Conservation (phyloP, 169 alveolate genomes). For the Cryptosporidium baileyi region DNA sequence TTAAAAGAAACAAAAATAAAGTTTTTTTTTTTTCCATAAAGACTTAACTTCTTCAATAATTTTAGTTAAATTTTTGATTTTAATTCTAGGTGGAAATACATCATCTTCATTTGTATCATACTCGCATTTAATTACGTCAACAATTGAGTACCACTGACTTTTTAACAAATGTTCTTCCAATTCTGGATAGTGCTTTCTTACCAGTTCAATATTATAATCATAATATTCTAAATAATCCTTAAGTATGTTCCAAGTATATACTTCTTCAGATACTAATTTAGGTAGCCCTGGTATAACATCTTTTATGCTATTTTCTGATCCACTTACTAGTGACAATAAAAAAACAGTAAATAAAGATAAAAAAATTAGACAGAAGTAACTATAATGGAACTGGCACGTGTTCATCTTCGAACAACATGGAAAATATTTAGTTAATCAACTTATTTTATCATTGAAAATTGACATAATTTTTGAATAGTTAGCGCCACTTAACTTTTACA, state of each 20-base stretch:
- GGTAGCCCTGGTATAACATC: slow-evolving; percentile 46
- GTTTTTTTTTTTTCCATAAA: slow-evolving; percentile 35
- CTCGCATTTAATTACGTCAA: slow-evolving; percentile 39
- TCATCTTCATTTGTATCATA: not conserved
- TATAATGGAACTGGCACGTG: too few relatives aligned
- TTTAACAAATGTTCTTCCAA: slow-evolving; percentile 36
- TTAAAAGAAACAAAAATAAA: slow-evolving; percentile 1
- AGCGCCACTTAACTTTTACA: not conserved
- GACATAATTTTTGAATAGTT: too few relatives aligned
- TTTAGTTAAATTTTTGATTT: slow-evolving; percentile 2
- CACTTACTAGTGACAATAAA: not conserved
- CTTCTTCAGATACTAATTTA: not conserved
- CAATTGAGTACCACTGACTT: slow-evolving; percentile 54
- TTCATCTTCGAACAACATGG: too few relatives aligned
- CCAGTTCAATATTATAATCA: slow-evolving; percentile 3
- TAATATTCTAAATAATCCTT: slow-evolving; percentile 50
- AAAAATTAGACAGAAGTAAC: too few relatives aligned
- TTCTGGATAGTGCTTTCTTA: slow-evolving; percentile 19
- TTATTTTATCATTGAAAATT: too few relatives aligned
- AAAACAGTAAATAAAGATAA: not conserved
- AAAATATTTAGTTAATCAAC: too few relatives aligned
- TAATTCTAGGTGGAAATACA: slow-evolving; percentile 35
- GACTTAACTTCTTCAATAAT: slow-evolving; percentile 5
- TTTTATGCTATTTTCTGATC: not conserved
- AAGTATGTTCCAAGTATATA: slow-evolving; percentile 25